Conservation (phyloP, 345 rosid species). For the Theobroma cacao region DNA sequence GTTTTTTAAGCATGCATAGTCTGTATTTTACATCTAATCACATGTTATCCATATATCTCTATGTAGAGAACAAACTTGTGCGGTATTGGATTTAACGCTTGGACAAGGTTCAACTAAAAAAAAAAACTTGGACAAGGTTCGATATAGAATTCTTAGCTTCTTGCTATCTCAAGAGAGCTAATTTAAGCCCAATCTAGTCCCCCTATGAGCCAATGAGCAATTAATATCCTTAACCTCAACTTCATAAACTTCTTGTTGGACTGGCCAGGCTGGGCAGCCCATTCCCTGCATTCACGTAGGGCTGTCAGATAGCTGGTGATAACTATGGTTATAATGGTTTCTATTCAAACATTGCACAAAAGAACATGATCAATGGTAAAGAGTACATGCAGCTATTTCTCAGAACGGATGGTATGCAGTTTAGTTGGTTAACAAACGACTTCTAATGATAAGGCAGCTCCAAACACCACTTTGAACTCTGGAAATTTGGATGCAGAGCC, state of each 20-base stretch:
- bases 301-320: background rate
- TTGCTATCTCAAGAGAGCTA: background rate
- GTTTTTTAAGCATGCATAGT: background rate
- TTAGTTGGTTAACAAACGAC: background rate
- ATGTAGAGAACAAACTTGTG: background rate
- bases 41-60: background rate
- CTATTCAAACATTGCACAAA: background rate
- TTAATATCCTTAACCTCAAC: background rate
- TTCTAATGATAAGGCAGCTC: background rate
- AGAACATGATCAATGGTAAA: background rate
- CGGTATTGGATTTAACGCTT: background rate
- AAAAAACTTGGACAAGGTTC: background rate
- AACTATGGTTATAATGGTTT: background rate
- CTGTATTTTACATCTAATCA: background rate
- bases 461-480: background rate
- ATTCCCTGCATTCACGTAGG: background rate
- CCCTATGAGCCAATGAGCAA: background rate
- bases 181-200: background rate
- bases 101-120: background rate
- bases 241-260: background rate
- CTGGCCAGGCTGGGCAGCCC: background rate
- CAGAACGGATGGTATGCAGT: background rate
- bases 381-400: background rate
- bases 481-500: background rate
- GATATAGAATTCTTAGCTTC: background rate